A percentile compares a stretch with the other conserved stretches of the same genome.
Conservation (phyloP, 768 basidiomycete genomes). For the Scleroderma bovista region DNA sequence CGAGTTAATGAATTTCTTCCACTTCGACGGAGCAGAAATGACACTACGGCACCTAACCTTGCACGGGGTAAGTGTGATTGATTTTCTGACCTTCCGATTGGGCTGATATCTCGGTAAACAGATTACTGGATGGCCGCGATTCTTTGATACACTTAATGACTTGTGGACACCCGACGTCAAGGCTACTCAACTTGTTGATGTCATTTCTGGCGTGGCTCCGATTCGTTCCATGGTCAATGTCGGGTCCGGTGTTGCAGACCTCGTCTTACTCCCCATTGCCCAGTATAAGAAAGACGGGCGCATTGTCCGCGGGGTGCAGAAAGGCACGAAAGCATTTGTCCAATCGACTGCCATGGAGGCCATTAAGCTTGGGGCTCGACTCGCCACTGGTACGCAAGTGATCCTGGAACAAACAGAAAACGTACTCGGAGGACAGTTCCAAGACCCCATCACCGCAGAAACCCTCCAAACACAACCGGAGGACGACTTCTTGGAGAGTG, state of each 20-base stretch:
- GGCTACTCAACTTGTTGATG: conserved; percentile 94
- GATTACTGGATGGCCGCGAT: conserved; percentile 88
- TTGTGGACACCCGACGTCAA: conserved; percentile 99
- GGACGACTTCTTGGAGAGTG: conserved; percentile 26
- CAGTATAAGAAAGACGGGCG: conserved; percentile 98
- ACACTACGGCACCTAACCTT: conserved; percentile 89
- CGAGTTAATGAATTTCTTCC: conserved; percentile 99
- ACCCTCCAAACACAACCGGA: conserved; percentile 45
- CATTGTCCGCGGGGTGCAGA: conserved; percentile 87
- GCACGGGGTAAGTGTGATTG: conserved; percentile 63
- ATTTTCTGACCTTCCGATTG: not conserved
- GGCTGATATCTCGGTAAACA: conserved; percentile 30
- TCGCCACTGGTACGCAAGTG: conserved; percentile 97
- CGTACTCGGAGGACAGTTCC: conserved; percentile 78
- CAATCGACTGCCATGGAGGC: conserved; percentile 94
- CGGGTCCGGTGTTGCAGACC: conserved; percentile 93
- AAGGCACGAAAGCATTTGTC: conserved; percentile 89
- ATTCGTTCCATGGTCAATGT: conserved; percentile 97
- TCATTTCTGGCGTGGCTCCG: conserved; percentile 93
- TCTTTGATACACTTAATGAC: conserved; percentile 92
- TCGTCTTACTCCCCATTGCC: conserved; percentile 91
- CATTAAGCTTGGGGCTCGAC: conserved; percentile 85
- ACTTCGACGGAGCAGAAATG: conserved; percentile 99
- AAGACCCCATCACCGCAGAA: conserved; percentile 60
- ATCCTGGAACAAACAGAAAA: conserved; percentile 93